A percentile compares a stretch with the other conserved stretches of the same genome.
Evolutionary conservation across 345 rosid species (phyloP).

Genomic region (Hypericum perforatum): DNA sequence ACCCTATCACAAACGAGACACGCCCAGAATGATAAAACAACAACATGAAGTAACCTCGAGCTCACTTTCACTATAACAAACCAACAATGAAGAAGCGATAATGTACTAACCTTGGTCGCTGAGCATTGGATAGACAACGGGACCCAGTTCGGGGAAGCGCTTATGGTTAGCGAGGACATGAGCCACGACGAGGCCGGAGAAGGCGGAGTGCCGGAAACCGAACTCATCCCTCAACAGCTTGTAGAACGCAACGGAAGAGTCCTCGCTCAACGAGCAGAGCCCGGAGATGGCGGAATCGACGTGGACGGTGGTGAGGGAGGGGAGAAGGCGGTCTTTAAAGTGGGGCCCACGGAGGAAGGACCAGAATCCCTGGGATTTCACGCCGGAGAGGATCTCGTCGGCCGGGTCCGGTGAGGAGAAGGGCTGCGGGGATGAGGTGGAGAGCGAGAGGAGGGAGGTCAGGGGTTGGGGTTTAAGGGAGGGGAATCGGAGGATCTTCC

Average conservation of each 20-base stretch:
- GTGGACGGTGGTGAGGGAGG: conserved; percentile 31
- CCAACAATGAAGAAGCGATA: background rate
- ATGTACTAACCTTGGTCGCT: conserved; percentile 44
- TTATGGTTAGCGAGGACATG: conserved; percentile 42
- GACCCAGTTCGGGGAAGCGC: conserved; percentile 44
- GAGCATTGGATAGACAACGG: conserved; percentile 38
- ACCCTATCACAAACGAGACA: conserved; percentile 38
- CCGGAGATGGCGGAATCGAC: conserved; percentile 35
- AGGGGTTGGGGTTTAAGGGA: too few species aligned
- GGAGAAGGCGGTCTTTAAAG: conserved; percentile 23
- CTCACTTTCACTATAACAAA: background rate
- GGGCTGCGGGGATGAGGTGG: too few species aligned
- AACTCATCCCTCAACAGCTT: conserved; percentile 37
- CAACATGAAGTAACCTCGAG: conserved; percentile 11
- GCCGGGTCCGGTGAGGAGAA: conserved; percentile 17
- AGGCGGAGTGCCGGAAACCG: conserved; percentile 45
- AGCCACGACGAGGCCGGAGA: conserved; percentile 38
- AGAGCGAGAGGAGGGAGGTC: too few species aligned
- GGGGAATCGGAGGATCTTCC: too few species aligned
- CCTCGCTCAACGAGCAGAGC: conserved; percentile 36
- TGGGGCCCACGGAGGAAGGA: conserved; percentile 25
- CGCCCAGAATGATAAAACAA: conserved; percentile 30
- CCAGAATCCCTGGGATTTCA: conserved; percentile 38
- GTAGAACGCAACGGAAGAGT: conserved; percentile 43
- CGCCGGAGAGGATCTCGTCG: conserved; percentile 30